Evolutionary conservation across 2,329 filamentous ascomycete species (phyloP), one percentile per base, ranked within the genome.

Genomic region (Exophiala sideris): DNA sequence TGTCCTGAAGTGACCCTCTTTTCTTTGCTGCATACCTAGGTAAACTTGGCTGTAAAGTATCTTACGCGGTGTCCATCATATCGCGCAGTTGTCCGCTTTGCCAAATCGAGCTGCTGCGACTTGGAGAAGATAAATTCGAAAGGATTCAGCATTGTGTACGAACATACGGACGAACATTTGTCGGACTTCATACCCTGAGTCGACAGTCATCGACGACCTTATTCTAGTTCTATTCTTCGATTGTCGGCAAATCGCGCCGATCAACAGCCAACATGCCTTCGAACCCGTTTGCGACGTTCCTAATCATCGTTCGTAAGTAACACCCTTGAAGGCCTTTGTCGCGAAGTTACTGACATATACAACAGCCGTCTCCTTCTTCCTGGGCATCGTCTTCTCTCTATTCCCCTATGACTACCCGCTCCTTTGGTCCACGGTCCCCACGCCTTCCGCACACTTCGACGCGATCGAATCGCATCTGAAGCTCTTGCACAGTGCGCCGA

Each of bases 311-410:
- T 52, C 59, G 62, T 64, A 58, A 61, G 57, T 52, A 39, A 29
- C n/a, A 45, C 35, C 16, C 14, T 44, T 14, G 39, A 32, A 24
- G 32, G 7, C 29, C 21, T 24, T 34, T 50, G 35, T 59, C 45
- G 44, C 20, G 38, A 32, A 50, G 34, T 46, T 45, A 38, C 52
- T 50, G 42, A 46, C 49, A 40, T 40, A 20, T 14, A 48, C 45
- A 35, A 29, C 65, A 91, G 88, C 88, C 61, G 91, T 88, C 62
- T 96, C 89, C 73, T 99, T 99, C 83, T 96, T 97, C 82, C 87
- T 99, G 61, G 94, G 94, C 65, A 91, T 97, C 72, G 86, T 99
- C 73, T 99, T 97, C 82, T 91, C 91, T 65, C 85, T 86, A 60
- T 95, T 97, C 74, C 91, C 94, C 58, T 99, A 97, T 79, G 94